Base-by-base conservation (phyloP, 2,329 filamentous ascomycete species). In the Mariannaea sp. region DNA sequence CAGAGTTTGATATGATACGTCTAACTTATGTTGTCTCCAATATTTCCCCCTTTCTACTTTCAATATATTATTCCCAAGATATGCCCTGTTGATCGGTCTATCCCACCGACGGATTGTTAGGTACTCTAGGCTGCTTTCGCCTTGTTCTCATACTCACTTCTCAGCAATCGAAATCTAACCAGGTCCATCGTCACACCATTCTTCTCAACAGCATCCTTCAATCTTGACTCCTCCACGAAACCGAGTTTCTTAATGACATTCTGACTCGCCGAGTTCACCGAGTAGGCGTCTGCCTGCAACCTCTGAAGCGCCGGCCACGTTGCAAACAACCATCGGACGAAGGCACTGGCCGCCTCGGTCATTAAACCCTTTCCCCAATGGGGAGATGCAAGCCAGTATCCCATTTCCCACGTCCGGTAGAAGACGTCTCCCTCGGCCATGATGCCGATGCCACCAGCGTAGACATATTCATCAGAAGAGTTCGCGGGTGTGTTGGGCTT, bases 361-460 rank as follows among this genome's bases (percentile, higher is more conserved):
- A 70, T 72, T 50, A 78, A 71, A 1, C 80, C 80, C 24, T 69
- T 70, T 1, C 79, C 77, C 79, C 79, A 79, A 41, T 70, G 65
- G 9, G 66, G 58, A 30, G 67, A 68, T 1, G 69, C 73, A 19
- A 79, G 32, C 72, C 75, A 81, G 68, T 82, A 83, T 4, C 79
- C 80, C 1, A 82, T 6, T 67, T 81, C 77, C 62, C 73, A 72
- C 4, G 72, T 77, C 41, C 71, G 69, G 57, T 70, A 71, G 53
- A 78, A 69, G 59, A 76, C 67, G 47, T 78, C 74, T 12, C 58
- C 56, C 9, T 65, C 51, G 3, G 68, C 57, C 35, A 67, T 68
- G 35, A 80, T 60, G 30, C 77, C 75, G 10, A 80, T 67, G 50
- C 64, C 65, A 41, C 80, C 80, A 7, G 74, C 64, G 44, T 72